A percentile compares a stretch with the other conserved stretches of the same genome.
Conservation (phyloP, 140 eudicot species). For the Cichorium intybus region DNA sequence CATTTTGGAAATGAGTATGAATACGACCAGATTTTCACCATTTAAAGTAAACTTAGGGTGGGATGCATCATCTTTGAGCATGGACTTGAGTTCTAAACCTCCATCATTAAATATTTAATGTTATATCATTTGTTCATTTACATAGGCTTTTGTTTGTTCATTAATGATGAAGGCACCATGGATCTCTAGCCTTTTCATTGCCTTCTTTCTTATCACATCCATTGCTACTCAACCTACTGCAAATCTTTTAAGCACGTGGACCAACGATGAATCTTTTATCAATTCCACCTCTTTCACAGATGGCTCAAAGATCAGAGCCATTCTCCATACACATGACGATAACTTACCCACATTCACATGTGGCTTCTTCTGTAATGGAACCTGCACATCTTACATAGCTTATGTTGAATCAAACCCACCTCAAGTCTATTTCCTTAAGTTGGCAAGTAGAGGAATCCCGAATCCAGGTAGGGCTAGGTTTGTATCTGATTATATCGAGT, state of each 20-base stretch:
- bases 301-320: constrained; percentile 6
- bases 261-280: constrained; percentile 11
- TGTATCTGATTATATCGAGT: no score
- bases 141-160: background rate
- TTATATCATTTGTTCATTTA: background rate
- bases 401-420: constrained; percentile 29
- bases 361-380: constrained; percentile 14
- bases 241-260: constrained; percentile 43
- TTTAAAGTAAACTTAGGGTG: no score
- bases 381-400: constrained; percentile 2
- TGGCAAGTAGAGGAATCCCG: no score
- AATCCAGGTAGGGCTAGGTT: no score
- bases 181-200: background rate
- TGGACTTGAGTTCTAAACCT: no score
- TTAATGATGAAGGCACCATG: background rate
- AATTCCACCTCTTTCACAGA: background rate
- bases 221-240: constrained; percentile 22
- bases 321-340: no score
- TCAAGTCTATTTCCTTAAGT: background rate
- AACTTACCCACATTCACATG: constrained; percentile 4
- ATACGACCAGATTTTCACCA: background rate
- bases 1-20: background rate
- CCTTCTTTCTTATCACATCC: constrained; percentile 10
- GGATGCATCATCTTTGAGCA: background rate
- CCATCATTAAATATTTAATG: no score